Evolutionary conservation across 352 stramenopile species (phyloP).

Genomic region (Globisporangium spiculum): DNA sequence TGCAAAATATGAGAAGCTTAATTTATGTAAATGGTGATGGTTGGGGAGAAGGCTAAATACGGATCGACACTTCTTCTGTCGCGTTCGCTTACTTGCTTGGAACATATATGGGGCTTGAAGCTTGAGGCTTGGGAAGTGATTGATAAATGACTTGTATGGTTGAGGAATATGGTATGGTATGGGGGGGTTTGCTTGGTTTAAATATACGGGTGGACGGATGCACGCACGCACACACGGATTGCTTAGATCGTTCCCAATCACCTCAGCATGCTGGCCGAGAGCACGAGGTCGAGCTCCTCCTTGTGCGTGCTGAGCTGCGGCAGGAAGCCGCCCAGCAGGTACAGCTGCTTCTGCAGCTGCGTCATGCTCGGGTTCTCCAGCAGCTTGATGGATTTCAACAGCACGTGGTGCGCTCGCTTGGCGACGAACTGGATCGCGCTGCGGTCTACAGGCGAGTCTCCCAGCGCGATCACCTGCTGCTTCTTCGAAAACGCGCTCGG

Average conservation of each 20-base stretch:
- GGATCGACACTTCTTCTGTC: neutral
- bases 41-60: no score
- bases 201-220: neutral
- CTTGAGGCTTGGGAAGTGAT: neutral
- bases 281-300: slow-evolving; percentile 67
- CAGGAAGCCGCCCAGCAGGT: slow-evolving; percentile 57
- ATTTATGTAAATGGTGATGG: no score
- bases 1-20: no score
- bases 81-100: neutral
- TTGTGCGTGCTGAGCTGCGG: slow-evolving; percentile 58
- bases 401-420: slow-evolving; percentile 37
- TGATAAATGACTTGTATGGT: slow-evolving; percentile 9
- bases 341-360: slow-evolving; percentile 71
- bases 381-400: slow-evolving; percentile 79
- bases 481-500: slow-evolving; percentile 24
- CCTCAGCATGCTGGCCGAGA: slow-evolving; percentile 69
- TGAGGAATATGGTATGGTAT: slow-evolving; percentile 17
- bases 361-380: slow-evolving; percentile 71
- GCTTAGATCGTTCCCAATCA: slow-evolving; percentile 17
- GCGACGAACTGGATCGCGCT: slow-evolving; percentile 69
- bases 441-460: slow-evolving; percentile 70
- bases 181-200: neutral
- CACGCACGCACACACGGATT: neutral
- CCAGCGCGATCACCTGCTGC: slow-evolving; percentile 69
- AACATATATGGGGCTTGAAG: neutral